phyloP scores from a whole-genome alignment of 495 filamentous ascomycete species.

The Physcia stellaris region DNA sequence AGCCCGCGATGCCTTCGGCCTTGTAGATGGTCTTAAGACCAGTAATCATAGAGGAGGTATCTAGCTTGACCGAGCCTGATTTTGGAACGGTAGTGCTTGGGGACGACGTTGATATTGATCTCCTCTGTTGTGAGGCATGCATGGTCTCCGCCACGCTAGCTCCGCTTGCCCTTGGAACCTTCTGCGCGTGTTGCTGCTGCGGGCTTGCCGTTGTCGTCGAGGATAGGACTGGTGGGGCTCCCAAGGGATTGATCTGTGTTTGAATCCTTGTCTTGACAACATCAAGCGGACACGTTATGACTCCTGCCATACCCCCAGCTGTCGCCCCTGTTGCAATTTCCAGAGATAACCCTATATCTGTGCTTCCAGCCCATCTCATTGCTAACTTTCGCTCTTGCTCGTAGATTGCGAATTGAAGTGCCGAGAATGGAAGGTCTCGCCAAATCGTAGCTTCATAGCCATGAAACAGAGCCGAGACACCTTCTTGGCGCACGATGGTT shows the following conservation, averaged over 20 bases:
- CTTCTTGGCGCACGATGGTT: conserved; percentile 73
- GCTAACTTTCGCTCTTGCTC: conserved; percentile 82
- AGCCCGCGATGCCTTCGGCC: conserved; percentile 74
- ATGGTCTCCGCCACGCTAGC: not conserved
- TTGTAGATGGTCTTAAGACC: conserved; percentile 78
- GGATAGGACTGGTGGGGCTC: not conserved
- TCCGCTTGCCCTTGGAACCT: not conserved
- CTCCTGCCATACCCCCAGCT: conserved; percentile 89
- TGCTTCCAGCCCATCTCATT: conserved; percentile 52
- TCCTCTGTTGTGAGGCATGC: conserved; percentile 12
- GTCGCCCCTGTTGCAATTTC: conserved; percentile 82
- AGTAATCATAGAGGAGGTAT: conserved; percentile 77
- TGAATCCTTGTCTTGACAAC: conserved; percentile 98
- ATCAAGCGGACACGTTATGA: conserved; percentile 88
- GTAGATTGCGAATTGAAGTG: conserved; percentile 94
- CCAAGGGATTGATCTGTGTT: conserved; percentile 61
- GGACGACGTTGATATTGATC: conserved; percentile 72
- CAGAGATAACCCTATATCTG: conserved; percentile 69
- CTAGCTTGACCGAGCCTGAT: conserved; percentile 59
- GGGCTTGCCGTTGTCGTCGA: not conserved
- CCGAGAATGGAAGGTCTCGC: conserved; percentile 90
- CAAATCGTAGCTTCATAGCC: conserved; percentile 90
- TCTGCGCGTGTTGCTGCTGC: conserved; percentile 4
- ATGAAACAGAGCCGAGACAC: conserved; percentile 73
- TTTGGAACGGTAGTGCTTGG: conserved; percentile 65